Percentiles rank a stretch among this genome's conserved stretches.
phyloP scores from a whole-genome alignment of 805 yeast genomes.

The Myxozyma mucilagina region DNA sequence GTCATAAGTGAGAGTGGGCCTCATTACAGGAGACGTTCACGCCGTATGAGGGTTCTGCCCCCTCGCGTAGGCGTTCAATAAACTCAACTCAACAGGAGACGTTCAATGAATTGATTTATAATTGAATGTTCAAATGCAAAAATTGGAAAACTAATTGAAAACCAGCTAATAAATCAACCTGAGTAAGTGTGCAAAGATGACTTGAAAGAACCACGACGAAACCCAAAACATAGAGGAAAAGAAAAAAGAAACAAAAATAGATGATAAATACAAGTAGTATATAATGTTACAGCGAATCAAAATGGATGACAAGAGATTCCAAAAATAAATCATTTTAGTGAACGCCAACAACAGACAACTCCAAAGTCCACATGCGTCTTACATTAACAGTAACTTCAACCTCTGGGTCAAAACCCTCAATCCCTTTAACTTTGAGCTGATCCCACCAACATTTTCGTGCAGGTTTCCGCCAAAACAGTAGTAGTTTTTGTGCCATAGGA shows the following conservation, averaged over 20 bases:
- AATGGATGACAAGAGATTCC: neutral
- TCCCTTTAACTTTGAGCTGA: constrained; percentile 41
- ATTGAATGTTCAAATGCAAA: too few relatives aligned
- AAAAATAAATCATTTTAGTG: constrained; percentile 42
- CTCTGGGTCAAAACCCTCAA: constrained; percentile 39
- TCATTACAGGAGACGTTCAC: too few relatives aligned
- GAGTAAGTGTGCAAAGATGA: neutral
- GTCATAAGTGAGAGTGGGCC: too few relatives aligned
- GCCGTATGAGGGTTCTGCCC: too few relatives aligned
- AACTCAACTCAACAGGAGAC: too few relatives aligned
- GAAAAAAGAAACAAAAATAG: too few relatives aligned
- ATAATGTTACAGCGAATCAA: neutral
- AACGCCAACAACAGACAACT: constrained; percentile 84
- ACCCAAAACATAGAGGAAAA: neutral
- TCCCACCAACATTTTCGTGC: constrained; percentile 99
- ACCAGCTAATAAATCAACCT: too few relatives aligned
- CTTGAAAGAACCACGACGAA: neutral
- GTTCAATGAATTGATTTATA: too few relatives aligned
- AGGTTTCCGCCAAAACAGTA: constrained; percentile 95
- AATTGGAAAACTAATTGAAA: too few relatives aligned
- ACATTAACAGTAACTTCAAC: constrained; percentile 69
- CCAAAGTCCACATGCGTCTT: constrained; percentile 96
- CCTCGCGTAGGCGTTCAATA: too few relatives aligned
- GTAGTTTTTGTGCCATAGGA: constrained; percentile 56
- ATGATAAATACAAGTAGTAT: neutral